phyloP scores from a whole-genome alignment of 371 early-diverging fungal species.

The Mucor saturninus region DNA sequence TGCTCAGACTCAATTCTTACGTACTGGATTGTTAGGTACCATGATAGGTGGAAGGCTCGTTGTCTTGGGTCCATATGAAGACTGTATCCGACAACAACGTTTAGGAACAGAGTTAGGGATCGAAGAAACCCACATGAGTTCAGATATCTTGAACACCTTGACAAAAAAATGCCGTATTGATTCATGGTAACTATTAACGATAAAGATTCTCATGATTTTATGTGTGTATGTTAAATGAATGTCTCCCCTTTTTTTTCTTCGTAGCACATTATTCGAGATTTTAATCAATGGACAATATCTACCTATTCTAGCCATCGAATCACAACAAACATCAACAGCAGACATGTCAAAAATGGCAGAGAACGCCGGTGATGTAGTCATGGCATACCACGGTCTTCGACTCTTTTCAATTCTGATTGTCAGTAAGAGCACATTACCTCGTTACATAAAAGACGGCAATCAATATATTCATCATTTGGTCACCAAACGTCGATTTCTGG shows the following conservation, averaged over 20 bases:
- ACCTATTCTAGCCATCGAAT: constrained; percentile 75
- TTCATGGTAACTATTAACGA: constrained; percentile 54
- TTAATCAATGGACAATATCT: constrained; percentile 69
- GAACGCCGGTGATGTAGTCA: constrained; percentile 54
- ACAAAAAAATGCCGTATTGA: constrained; percentile 57
- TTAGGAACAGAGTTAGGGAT: constrained; percentile 48
- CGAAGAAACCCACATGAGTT: constrained; percentile 57
- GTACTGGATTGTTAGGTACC: constrained; percentile 83
- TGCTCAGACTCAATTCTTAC: constrained; percentile 61
- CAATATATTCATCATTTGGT: constrained; percentile 66
- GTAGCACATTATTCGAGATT: constrained; percentile 68
- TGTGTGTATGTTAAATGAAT: background rate
- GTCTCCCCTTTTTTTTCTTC: background rate
- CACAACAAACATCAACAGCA: constrained; percentile 38
- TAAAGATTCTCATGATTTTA: background rate
- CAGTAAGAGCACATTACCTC: constrained; percentile 65
- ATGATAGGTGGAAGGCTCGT: constrained; percentile 74
- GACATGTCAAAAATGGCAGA: constrained; percentile 59
- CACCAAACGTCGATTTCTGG: constrained; percentile 68
- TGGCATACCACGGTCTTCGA: constrained; percentile 64
- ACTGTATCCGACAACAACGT: constrained; percentile 68
- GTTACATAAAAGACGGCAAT: constrained; percentile 72
- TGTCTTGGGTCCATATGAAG: constrained; percentile 78
- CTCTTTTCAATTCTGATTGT: constrained; percentile 65
- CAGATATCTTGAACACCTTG: constrained; percentile 60